A percentile compares a stretch with the other conserved stretches of the same genome.
These are phyloP conservation scores for Neonectria sp. DNA, from an alignment of 2,329 filamentous ascomycete genomes.

Conservation along the genomic window DNA sequence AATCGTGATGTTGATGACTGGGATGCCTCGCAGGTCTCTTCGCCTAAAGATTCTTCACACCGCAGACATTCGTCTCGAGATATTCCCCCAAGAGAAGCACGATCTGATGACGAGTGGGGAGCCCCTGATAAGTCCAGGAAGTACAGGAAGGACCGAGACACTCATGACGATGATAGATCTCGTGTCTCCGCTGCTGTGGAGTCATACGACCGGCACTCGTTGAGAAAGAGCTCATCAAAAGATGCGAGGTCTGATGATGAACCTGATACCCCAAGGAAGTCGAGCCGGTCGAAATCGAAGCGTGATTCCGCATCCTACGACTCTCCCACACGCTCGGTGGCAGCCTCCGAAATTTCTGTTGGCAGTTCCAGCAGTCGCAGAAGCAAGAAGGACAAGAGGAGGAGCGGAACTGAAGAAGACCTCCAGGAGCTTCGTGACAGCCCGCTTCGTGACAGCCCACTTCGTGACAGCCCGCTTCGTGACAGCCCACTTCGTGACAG, in stretches of 20 bases:
- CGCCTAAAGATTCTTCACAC: conserved; percentile 32
- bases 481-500: conserved; percentile 48
- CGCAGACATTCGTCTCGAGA: conserved; percentile 38
- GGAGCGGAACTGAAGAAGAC: conserved; percentile 55
- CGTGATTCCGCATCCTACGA: conserved; percentile 48
- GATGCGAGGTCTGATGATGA: conserved; percentile 45
- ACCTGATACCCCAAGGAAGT: conserved; percentile 48
- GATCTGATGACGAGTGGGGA: conserved; percentile 40
- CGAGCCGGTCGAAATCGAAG: conserved; percentile 54
- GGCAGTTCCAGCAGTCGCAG: conserved; percentile 56
- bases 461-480: conserved; percentile 52
- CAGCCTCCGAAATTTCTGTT: conserved; percentile 56
- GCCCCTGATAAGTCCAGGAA: conserved; percentile 34
- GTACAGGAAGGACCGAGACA: conserved; percentile 36
- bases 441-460: conserved; percentile 34
- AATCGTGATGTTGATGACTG: conserved; percentile 45
- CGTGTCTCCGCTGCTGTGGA: conserved; percentile 31
- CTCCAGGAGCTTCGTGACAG: conserved; percentile 53
- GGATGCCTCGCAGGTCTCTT: conserved; percentile 45
- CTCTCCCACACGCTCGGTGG: conserved; percentile 51
- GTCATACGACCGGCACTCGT: conserved; percentile 24
- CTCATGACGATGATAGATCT: conserved; percentile 32
- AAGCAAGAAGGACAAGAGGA: conserved; percentile 58
- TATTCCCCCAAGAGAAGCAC: conserved; percentile 36
- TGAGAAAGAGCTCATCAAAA: conserved; percentile 27